Conservation (phyloP, 73 alveolate genomes). For the Urostyla sp. region DNA sequence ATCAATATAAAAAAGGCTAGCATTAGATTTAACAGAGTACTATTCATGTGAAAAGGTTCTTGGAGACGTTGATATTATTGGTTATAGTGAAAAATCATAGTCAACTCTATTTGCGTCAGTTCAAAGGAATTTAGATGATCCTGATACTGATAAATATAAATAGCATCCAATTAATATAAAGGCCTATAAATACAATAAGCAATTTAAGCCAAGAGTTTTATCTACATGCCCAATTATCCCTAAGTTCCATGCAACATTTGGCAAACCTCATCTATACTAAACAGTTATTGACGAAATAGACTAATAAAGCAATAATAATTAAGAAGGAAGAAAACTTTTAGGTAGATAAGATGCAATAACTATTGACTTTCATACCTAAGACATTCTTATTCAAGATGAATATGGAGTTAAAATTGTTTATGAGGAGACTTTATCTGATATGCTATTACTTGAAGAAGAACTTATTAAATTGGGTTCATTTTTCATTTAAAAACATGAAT, state of each 20-base stretch:
- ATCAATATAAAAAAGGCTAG: conserved; percentile 39
- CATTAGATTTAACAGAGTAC: conserved; percentile 35
- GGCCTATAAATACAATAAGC: conserved; percentile 27
- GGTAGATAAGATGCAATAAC: conserved; percentile 51
- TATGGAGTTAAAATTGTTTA: conserved; percentile 51
- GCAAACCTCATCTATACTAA: conserved; percentile 30
- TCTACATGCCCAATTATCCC: conserved; percentile 53
- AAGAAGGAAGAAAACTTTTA: neutral
- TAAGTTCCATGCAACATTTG: conserved; percentile 31
- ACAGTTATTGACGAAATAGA: neutral
- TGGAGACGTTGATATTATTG: conserved; percentile 32
- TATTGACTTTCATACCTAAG: conserved; percentile 23
- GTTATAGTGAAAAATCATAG: conserved; percentile 18
- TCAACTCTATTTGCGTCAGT: too few relatives aligned
- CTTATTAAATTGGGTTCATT: conserved; percentile 33
- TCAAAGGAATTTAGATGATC: conserved; percentile 11
- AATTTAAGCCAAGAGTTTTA: conserved; percentile 22
- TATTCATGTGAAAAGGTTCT: conserved; percentile 24
- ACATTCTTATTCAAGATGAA: conserved; percentile 44
- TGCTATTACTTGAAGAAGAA: conserved; percentile 50
- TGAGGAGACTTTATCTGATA: conserved; percentile 25
- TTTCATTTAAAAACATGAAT: conserved; percentile 30
- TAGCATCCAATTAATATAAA: conserved; percentile 39
- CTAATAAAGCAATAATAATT: neutral
- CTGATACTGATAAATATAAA: conserved; percentile 14